Percentiles rank a stretch among this genome's conserved stretches.
Evolutionary conservation across 108 stramenopile species (phyloP).

Genomic region (Seminavis robusta): DNA sequence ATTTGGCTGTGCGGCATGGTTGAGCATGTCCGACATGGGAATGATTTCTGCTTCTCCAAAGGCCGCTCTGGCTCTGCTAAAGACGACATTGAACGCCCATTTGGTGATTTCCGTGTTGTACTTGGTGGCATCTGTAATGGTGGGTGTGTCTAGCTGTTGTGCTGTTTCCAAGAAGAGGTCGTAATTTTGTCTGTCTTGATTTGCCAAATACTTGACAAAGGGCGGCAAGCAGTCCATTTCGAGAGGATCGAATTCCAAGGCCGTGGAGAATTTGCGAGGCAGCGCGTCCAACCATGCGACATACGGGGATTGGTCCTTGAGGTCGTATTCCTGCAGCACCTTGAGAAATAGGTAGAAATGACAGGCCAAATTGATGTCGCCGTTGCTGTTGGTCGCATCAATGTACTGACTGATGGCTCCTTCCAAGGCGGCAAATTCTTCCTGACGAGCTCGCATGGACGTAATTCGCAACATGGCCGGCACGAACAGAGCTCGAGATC

Average conservation of each 20-base stretch:
- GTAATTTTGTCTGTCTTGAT: conserved; percentile 1
- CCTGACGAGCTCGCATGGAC: not conserved
- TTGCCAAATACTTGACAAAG: conserved; percentile 6
- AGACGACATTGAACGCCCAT: conserved; percentile 53
- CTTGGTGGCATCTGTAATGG: conserved; percentile 34
- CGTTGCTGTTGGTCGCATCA: too few relatives aligned
- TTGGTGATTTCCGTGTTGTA: conserved; percentile 34
- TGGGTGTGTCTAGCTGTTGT: conserved; percentile 7
- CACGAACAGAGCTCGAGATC: conserved; percentile 26
- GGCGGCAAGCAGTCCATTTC: conserved; percentile 14
- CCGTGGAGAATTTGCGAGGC: conserved; percentile 44
- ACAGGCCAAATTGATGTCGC: not conserved
- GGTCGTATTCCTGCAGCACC: conserved; percentile 49
- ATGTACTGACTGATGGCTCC: too few relatives aligned
- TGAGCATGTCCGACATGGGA: conserved; percentile 51
- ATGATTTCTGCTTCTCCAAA: conserved; percentile 37
- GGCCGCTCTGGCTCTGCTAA: conserved; percentile 25
- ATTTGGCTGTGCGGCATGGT: conserved; percentile 40
- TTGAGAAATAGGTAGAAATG: conserved; percentile 50
- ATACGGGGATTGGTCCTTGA: conserved; percentile 36
- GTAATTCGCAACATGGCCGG: conserved; percentile 5
- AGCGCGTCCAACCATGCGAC: conserved; percentile 44
- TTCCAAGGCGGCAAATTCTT: conserved; percentile 2
- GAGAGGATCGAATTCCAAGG: conserved; percentile 38
- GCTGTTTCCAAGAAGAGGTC: not conserved